Evolutionary conservation across 2,329 filamentous ascomycete genomes (phyloP).

Genomic region (Aspergillus unguis): DNA sequence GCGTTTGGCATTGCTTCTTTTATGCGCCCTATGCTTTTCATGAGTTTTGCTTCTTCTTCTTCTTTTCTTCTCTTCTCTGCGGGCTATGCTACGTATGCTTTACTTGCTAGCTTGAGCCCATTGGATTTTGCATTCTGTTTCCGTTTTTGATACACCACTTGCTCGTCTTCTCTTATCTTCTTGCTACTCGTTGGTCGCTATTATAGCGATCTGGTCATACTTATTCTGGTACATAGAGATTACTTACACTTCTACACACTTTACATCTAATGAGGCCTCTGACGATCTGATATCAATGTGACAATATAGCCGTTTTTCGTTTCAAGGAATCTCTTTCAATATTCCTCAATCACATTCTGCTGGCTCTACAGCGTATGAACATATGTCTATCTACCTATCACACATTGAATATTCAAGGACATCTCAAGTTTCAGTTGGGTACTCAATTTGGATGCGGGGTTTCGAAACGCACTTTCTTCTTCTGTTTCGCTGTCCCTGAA

Average conservation of each 20-base stretch:
- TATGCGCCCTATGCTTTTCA: background rate
- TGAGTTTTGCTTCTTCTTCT: background rate
- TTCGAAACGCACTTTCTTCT: too few relatives aligned
- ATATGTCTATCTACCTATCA: too few relatives aligned
- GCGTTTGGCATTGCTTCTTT: background rate
- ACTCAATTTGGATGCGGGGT: too few relatives aligned
- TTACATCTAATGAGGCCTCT: slow-evolving; percentile 6
- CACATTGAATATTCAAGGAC: too few relatives aligned
- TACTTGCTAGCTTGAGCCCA: too few relatives aligned
- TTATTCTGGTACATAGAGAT: slow-evolving; percentile 6
- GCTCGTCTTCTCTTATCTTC: slow-evolving; percentile 1
- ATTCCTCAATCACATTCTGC: too few relatives aligned
- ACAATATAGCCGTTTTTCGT: background rate
- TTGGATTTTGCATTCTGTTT: too few relatives aligned
- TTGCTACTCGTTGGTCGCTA: background rate
- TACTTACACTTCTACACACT: background rate
- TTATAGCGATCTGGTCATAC: slow-evolving; percentile 5
- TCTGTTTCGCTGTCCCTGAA: too few relatives aligned
- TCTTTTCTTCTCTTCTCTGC: background rate
- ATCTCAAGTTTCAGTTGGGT: too few relatives aligned
- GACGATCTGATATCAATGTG: background rate
- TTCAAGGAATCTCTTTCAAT: too few relatives aligned
- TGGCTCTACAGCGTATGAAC: too few relatives aligned
- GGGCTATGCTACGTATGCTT: too few relatives aligned
- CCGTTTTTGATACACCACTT: slow-evolving; percentile 1